Percentiles rank a stretch among this genome's conserved stretches.
These are phyloP conservation scores for Saturnispora besseyi DNA, from an alignment of 805 yeast species.

Conservation along the genomic window DNA sequence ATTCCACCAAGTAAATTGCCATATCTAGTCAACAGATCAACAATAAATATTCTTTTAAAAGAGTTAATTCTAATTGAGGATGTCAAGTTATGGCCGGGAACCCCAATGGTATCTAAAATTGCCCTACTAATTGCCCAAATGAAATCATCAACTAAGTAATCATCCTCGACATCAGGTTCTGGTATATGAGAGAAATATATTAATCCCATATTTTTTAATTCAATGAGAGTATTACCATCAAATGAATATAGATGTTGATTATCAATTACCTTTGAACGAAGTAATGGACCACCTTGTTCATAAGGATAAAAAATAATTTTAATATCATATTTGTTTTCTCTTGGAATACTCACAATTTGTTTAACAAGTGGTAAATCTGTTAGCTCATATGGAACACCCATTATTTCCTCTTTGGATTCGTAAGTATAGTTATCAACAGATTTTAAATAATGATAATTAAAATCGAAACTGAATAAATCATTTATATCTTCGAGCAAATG, in stretches of 20 bases:
- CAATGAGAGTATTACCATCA: conserved; percentile 16
- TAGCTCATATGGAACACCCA: conserved; percentile 19
- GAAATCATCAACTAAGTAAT: conserved; percentile 14
- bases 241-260: conserved; percentile 12
- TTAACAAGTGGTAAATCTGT: conserved; percentile 19
- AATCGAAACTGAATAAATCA: conserved; percentile 5
- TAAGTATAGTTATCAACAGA: background rate
- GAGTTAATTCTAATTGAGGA: conserved; percentile 18
- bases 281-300: conserved; percentile 15
- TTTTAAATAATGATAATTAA: background rate
- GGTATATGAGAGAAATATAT: conserved; percentile 22
- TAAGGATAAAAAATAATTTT: conserved; percentile 22
- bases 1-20: conserved; percentile 1
- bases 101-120: conserved; percentile 12
- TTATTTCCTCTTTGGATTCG: conserved; percentile 7
- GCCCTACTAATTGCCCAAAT: conserved; percentile 21
- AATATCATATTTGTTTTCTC: background rate
- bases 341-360: background rate
- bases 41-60: conserved; percentile 14
- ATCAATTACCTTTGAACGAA: conserved; percentile 14
- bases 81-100: conserved; percentile 21
- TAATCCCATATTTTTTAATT: conserved; percentile 20
- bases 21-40: conserved; percentile 8
- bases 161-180: background rate
- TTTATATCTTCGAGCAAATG: conserved; percentile 4